Base-by-base conservation (phyloP, 345 rosid species). In the Eutrema heterophyllum region DNA sequence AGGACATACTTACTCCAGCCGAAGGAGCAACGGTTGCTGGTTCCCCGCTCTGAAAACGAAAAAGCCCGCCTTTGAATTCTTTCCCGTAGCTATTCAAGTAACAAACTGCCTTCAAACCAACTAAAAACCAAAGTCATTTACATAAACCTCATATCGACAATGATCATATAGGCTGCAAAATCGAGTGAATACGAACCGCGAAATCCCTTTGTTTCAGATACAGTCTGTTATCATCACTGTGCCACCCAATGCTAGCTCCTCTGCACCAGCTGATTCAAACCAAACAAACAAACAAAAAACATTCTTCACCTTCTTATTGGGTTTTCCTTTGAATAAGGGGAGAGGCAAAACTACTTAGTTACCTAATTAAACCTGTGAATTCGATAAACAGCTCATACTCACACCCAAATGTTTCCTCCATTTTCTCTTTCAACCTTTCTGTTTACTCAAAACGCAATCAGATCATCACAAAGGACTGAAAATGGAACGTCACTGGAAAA, bases 181-280 rank as follows among this genome's bases (percentile, higher is more conserved):
- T 18, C 10, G 0, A 43, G 51, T 8, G 5, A 38, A 48, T 1
- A 82, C 82, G 1, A 60, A 92, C 97, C 75, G 97, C 73, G 71
- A 86, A 94, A 77, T 89, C 84, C 4, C 97, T 76, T 67, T 94
- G 99, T 80, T 82, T 87, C 15, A 94, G 89, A 83, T 94, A 89
- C 8, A 83, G 79, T 77, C 90, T 82, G 79, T 94, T 92, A 33
- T 94, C 97, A 83, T 94, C 99, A 81, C 89, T 88, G 48, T 94
- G 99, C 97, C 97, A 95, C 7, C 97, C 99, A 64, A 92, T 91
- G 84, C 93, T 87, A 5, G 96, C 92, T 83, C 97, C 97, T 83
- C 71, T 81, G 26, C 83, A 80, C 99, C 97, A 92, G 82, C 97
- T 94, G 77, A 78, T 70, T 57, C 24, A 49, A 67, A 67, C 65